A percentile compares a stretch with the other conserved stretches of the same genome.
Conservation (phyloP, 371 early-diverging fungal genomes). For the Mortierella sp. region DNA sequence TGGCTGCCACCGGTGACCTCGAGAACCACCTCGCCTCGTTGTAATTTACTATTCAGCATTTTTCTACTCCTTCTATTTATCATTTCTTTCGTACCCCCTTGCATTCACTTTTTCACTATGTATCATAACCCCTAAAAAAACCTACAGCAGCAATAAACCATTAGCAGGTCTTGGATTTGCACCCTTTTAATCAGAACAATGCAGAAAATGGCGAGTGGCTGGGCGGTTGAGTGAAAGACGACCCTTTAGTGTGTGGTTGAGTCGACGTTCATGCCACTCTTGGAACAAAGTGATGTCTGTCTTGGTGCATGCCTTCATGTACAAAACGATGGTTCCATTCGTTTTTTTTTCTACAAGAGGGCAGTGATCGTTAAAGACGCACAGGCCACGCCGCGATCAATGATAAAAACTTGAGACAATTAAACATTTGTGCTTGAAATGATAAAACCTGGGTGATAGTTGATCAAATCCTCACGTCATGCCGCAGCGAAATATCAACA, state of each 20-base stretch:
- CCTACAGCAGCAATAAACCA: background rate
- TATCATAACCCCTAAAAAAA: background rate
- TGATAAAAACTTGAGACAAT: background rate
- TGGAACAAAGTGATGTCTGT: too few relatives aligned
- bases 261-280: too few relatives aligned
- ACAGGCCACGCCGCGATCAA: background rate
- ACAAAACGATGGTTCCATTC: too few relatives aligned
- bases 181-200: background rate
- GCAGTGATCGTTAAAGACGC: background rate
- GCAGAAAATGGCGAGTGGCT: background rate
- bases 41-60: conserved; percentile 21
- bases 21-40: conserved; percentile 51
- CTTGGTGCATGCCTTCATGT: too few relatives aligned
- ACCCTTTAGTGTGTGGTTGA: too few relatives aligned
- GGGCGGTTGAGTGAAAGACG: too few relatives aligned
- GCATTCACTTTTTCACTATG: conserved; percentile 8
- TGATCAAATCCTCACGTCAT: too few relatives aligned
- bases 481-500: too few relatives aligned
- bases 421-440: background rate
- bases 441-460: too few relatives aligned
- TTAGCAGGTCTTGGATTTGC: conserved; percentile 4
- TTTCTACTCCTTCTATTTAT: background rate
- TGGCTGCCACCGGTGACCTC: conserved; percentile 79
- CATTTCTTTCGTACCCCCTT: background rate
- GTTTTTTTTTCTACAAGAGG: too few relatives aligned